Conservation (phyloP, 306 rosid species). For the Amphicarpaea edgeworthii region DNA sequence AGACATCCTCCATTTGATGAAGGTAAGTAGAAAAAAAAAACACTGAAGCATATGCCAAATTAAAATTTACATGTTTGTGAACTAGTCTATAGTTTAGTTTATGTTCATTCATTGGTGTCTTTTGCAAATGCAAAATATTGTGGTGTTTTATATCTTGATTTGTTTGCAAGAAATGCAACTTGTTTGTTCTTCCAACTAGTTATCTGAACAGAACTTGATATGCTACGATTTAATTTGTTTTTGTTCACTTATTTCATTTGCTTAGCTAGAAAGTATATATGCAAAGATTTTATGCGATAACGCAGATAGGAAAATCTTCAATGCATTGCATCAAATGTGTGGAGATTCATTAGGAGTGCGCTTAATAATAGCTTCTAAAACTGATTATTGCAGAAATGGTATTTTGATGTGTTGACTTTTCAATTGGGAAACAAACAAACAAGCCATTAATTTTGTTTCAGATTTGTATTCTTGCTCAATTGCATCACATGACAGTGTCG, state of each 20-base stretch:
- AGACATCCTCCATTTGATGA: conserved; percentile 58
- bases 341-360: conserved; percentile 12
- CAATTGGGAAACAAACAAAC: conserved; percentile 14
- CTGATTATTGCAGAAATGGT: background rate
- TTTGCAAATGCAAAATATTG: conserved; percentile 29
- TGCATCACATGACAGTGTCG: background rate
- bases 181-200: conserved; percentile 15
- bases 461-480: background rate
- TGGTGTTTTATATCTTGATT: conserved; percentile 37
- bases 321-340: background rate
- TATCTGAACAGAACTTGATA: conserved; percentile 4
- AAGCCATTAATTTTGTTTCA: background rate
- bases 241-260: conserved; percentile 5
- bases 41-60: background rate
- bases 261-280: background rate
- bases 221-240: background rate
- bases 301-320: background rate
- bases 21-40: conserved; percentile 32
- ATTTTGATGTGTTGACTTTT: conserved; percentile 27
- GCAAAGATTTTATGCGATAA: background rate
- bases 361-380: background rate
- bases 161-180: conserved; percentile 35
- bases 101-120: background rate
- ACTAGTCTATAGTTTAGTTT: background rate
- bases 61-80: background rate